Conservation (phyloP, 2,329 filamentous ascomycete genomes). For the Lecanoromycetidae sp. region DNA sequence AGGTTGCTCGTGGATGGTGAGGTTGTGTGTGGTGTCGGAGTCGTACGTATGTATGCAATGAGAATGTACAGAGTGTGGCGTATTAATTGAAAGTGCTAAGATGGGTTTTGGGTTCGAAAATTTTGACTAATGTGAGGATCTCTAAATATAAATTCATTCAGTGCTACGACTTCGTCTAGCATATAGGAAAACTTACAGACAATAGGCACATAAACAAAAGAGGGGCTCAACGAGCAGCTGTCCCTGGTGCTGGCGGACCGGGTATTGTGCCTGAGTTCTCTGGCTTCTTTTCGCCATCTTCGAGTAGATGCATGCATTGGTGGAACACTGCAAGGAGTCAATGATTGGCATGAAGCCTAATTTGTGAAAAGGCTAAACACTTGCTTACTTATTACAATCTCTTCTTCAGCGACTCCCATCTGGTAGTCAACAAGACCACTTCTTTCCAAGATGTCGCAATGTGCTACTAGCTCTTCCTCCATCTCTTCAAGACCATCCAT, state of each 20-base stretch:
- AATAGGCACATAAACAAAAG: too few relatives aligned
- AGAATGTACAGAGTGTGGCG: too few relatives aligned
- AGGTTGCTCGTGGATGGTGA: background rate
- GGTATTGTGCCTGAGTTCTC: background rate
- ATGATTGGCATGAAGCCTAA: conserved; percentile 18
- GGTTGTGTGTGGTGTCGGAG: too few relatives aligned
- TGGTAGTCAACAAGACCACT: conserved; percentile 96
- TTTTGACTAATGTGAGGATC: too few relatives aligned
- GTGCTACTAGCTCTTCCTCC: conserved; percentile 65
- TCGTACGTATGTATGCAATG: too few relatives aligned
- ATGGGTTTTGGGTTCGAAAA: too few relatives aligned
- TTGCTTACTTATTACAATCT: conserved; percentile 43
- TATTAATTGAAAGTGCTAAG: too few relatives aligned
- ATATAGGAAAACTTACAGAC: too few relatives aligned
- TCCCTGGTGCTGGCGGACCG: background rate
- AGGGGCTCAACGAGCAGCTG: background rate
- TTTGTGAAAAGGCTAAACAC: background rate
- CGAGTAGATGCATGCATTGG: conserved; percentile 43
- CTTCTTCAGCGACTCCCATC: conserved; percentile 91
- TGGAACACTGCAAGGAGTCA: conserved; percentile 41
- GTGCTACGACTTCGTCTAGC: too few relatives aligned
- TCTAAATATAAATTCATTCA: too few relatives aligned
- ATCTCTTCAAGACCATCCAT: conserved; percentile 61
- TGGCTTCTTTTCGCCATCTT: conserved; percentile 24
- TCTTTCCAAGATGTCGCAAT: conserved; percentile 78